Conservation (phyloP, 495 filamentous ascomycete species). For the Penicillium flavigenum region DNA sequence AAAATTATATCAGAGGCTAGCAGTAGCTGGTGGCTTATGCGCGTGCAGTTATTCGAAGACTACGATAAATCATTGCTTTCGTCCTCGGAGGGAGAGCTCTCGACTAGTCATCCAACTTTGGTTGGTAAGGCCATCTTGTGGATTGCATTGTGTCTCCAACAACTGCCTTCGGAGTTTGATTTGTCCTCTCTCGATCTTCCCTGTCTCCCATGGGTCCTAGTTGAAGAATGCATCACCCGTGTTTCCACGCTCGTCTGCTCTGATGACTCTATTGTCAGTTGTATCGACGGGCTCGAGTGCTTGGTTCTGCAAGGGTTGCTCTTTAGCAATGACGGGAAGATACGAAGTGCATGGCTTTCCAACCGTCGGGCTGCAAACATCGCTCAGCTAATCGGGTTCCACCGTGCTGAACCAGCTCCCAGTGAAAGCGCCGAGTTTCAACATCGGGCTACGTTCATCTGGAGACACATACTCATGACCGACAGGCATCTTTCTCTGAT, state of each 20-base stretch:
- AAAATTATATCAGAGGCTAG: constrained; percentile 8
- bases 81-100: not conserved
- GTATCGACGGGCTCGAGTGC: constrained; percentile 23
- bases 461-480: constrained; percentile 15
- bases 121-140: constrained; percentile 14
- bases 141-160: constrained; percentile 15
- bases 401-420: constrained; percentile 4
- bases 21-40: constrained; percentile 19
- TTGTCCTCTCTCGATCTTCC: constrained; percentile 6
- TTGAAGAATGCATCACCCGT: constrained; percentile 8
- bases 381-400: constrained; percentile 22
- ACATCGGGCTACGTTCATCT: constrained; percentile 8
- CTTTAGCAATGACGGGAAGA: constrained; percentile 22
- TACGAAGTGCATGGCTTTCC: constrained; percentile 24
- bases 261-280: constrained; percentile 19
- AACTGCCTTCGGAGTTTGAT: constrained; percentile 13
- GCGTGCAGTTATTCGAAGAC: constrained; percentile 16
- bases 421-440: not conserved
- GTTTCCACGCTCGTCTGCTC: constrained; percentile 4
- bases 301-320: constrained; percentile 21
- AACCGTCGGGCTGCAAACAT: constrained; percentile 22
- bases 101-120: constrained; percentile 9
- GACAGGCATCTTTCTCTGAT: constrained; percentile 21
- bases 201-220: constrained; percentile 6
- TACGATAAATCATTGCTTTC: constrained; percentile 12